Evolutionary conservation across 1,284 basidiomycete genomes (phyloP).

Genomic region (Rhodotorula sp.): DNA sequence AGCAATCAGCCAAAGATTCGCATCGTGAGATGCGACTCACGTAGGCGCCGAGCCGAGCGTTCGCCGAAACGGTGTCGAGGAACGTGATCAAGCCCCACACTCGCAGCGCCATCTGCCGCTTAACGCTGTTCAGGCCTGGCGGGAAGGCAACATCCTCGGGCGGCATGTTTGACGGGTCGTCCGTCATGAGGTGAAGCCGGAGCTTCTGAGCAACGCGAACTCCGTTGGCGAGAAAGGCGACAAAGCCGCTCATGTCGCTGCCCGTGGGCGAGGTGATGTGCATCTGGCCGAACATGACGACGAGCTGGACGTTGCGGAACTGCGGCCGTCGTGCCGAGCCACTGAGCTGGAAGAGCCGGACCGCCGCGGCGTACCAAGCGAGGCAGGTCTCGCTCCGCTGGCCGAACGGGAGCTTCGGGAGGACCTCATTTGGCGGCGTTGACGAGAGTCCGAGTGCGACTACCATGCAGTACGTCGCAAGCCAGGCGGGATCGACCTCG

Average conservation of each 20-base stretch:
- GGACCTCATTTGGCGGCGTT: constrained; percentile 4
- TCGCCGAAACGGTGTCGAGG: constrained; percentile 17
- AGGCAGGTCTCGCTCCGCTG: neutral
- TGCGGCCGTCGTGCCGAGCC: constrained; percentile 20
- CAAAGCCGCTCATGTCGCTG: constrained; percentile 10
- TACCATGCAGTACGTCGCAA: constrained; percentile 27
- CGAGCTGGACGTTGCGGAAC: constrained; percentile 15
- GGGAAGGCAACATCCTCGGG: constrained; percentile 25
- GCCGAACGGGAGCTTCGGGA: neutral
- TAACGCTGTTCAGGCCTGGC: constrained; percentile 21
- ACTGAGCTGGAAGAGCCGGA: constrained; percentile 19
- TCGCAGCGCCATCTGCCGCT: constrained; percentile 26
- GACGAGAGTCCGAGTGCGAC: constrained; percentile 11
- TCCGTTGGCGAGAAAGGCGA: constrained; percentile 13
- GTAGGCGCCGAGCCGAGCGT: constrained; percentile 12
- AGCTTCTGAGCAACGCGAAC: constrained; percentile 21
- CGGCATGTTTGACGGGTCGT: constrained; percentile 23
- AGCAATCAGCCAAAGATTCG: too few species aligned
- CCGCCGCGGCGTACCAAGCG: constrained; percentile 22
- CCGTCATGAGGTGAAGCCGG: constrained; percentile 21
- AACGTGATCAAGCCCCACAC: constrained; percentile 17
- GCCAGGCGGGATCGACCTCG: constrained; percentile 37
- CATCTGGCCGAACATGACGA: constrained; percentile 10
- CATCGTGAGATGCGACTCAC: neutral
- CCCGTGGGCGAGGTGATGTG: neutral